Evolutionary conservation across 192 early-diverging fungal genomes (phyloP).

Genomic region (Helicostylum pulchrum): DNA sequence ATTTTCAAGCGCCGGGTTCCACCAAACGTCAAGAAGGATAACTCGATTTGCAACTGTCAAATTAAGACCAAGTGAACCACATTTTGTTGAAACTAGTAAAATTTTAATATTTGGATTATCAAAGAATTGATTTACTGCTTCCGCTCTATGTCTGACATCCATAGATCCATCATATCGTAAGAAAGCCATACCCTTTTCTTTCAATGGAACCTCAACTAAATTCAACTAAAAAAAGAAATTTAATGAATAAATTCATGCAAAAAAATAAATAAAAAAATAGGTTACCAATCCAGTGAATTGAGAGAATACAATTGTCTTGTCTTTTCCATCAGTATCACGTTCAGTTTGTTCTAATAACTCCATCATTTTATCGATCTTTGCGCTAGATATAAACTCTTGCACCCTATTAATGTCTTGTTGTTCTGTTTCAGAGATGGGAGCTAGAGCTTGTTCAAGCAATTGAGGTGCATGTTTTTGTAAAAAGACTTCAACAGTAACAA

Average conservation of each 20-base stretch:
- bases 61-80: conserved; percentile 73
- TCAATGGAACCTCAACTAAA: conserved; percentile 43
- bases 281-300: conserved; percentile 45
- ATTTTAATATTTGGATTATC: conserved; percentile 39
- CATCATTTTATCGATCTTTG: conserved; percentile 46
- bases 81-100: conserved; percentile 66
- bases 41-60: conserved; percentile 31
- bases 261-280: not conserved
- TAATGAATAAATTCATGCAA: not conserved
- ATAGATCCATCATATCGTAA: conserved; percentile 48
- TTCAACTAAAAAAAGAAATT: conserved; percentile 25
- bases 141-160: conserved; percentile 32
- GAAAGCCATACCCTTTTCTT: conserved; percentile 28
- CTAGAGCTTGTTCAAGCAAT: not conserved
- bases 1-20: conserved; percentile 41
- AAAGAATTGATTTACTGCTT: conserved; percentile 39
- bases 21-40: conserved; percentile 34
- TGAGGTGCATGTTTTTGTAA: conserved; percentile 13
- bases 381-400: conserved; percentile 25
- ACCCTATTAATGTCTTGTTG: not conserved
- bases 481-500: conserved; percentile 18
- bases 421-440: not conserved
- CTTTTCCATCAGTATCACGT: conserved; percentile 12
- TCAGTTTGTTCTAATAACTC: conserved; percentile 32
- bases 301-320: conserved; percentile 58